These are phyloP conservation scores for Lepraria neglecta DNA, from an alignment of 495 filamentous ascomycete species.

Conservation along the genomic window DNA sequence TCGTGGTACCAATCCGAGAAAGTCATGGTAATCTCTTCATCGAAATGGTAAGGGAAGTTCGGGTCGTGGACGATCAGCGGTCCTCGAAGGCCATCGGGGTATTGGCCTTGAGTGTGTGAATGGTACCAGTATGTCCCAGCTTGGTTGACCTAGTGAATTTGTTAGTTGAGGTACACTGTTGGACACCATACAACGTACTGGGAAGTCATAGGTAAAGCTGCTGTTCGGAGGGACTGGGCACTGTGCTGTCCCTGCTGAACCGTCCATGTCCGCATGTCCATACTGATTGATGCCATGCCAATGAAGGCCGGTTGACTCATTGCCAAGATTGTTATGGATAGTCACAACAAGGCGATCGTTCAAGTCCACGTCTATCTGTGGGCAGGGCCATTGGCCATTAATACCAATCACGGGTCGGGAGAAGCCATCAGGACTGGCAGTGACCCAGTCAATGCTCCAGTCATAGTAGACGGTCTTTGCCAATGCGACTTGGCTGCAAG, in stretches of 20 bases:
- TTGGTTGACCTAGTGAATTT: constrained; percentile 47
- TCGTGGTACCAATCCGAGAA: constrained; percentile 61
- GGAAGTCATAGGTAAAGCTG: constrained; percentile 70
- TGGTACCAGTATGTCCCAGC: constrained; percentile 83
- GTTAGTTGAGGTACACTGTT: constrained; percentile 22
- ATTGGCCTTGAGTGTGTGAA: constrained; percentile 61
- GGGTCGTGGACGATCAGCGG: constrained; percentile 67
- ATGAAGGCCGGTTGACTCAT: constrained; percentile 65
- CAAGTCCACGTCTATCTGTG: constrained; percentile 58
- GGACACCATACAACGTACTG: constrained; percentile 39
- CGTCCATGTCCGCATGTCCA: constrained; percentile 67
- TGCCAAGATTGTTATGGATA: constrained; percentile 63
- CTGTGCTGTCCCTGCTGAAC: constrained; percentile 60
- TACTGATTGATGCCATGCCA: constrained; percentile 77
- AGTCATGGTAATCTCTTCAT: constrained; percentile 59
- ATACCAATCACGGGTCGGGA: constrained; percentile 68
- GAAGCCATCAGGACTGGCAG: constrained; percentile 69
- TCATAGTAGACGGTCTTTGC: constrained; percentile 66
- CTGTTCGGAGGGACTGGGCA: constrained; percentile 59
- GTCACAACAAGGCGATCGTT: constrained; percentile 69
- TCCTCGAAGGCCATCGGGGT: constrained; percentile 69
- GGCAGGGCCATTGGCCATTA: constrained; percentile 75
- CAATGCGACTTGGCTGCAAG: constrained; percentile 34
- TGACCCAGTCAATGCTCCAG: constrained; percentile 76
- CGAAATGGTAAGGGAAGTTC: constrained; percentile 56